Evolutionary conservation across 2,329 filamentous ascomycete species (phyloP).

Genomic region (Hymenoscyphus albidus): DNA sequence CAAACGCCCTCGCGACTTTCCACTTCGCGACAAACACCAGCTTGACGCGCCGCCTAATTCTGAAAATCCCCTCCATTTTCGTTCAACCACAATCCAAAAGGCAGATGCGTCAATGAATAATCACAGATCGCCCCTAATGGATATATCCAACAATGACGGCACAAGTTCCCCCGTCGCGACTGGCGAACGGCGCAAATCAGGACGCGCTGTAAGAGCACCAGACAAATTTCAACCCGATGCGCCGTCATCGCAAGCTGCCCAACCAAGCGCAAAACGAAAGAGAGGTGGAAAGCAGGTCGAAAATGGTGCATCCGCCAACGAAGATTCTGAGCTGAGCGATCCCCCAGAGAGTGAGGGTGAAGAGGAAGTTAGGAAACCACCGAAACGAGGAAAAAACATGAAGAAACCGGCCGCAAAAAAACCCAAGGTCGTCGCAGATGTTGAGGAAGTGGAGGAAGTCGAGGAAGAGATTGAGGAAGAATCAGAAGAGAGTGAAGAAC

Average conservation of each 20-base stretch:
- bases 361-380: constrained; percentile 42
- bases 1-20: constrained; percentile 4
- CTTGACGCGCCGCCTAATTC: constrained; percentile 19
- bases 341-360: constrained; percentile 43
- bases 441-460: constrained; percentile 39
- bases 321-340: constrained; percentile 41
- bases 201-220: constrained; percentile 61
- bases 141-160: constrained; percentile 50
- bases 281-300: constrained; percentile 44
- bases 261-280: constrained; percentile 54
- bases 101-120: constrained; percentile 39
- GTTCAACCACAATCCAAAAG: constrained; percentile 12
- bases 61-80: constrained; percentile 1
- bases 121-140: constrained; percentile 46
- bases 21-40: constrained; percentile 15
- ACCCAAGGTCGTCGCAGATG: constrained; percentile 58
- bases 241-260: constrained; percentile 36
- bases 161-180: constrained; percentile 49
- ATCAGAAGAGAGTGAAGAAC: constrained; percentile 41
- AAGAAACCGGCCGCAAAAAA: constrained; percentile 61
- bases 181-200: constrained; percentile 58
- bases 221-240: constrained; percentile 55
- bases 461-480: constrained; percentile 41
- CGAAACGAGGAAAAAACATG: constrained; percentile 36
- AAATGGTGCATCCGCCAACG: constrained; percentile 45